Evolutionary conservation across 345 rosid genomes (phyloP).

Genomic region (Gossypium ekmanianum): DNA sequence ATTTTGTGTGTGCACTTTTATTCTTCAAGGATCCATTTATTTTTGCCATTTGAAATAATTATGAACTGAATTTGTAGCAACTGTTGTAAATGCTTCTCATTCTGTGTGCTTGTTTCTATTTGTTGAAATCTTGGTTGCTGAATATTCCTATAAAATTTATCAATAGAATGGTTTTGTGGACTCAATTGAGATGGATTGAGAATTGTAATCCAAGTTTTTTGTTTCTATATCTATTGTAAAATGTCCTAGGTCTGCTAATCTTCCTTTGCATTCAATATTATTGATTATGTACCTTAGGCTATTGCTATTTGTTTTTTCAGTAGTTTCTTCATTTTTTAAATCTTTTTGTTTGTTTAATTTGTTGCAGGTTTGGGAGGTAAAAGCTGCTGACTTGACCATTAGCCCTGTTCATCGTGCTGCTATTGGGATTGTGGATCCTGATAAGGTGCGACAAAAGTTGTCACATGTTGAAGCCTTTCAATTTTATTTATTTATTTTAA

Average conservation of each 20-base stretch:
- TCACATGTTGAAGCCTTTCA: neutral
- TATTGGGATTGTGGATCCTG: slow-evolving; percentile 68
- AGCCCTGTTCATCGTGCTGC: slow-evolving; percentile 95
- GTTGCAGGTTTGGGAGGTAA: slow-evolving; percentile 93
- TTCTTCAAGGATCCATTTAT: neutral
- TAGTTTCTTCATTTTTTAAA: neutral
- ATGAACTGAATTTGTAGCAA: neutral
- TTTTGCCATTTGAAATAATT: neutral
- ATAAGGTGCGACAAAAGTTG: slow-evolving; percentile 52
- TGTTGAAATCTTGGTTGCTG: neutral
- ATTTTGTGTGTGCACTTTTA: neutral
- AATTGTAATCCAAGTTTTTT: neutral
- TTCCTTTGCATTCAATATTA: neutral
- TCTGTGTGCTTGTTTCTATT: neutral
- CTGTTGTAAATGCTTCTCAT: neutral
- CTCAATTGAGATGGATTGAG: neutral
- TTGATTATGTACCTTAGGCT: neutral
- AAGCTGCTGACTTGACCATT: slow-evolving; percentile 92
- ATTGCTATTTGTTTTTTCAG: neutral
- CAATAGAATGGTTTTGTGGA: neutral
- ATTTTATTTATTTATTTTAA: neutral
- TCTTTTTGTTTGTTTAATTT: neutral
- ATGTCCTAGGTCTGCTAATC: neutral
- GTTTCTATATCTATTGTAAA: neutral
- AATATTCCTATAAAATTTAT: neutral